Conservation (phyloP, 106 monocot genomes). For the Phalaenopsis aphrodite region DNA sequence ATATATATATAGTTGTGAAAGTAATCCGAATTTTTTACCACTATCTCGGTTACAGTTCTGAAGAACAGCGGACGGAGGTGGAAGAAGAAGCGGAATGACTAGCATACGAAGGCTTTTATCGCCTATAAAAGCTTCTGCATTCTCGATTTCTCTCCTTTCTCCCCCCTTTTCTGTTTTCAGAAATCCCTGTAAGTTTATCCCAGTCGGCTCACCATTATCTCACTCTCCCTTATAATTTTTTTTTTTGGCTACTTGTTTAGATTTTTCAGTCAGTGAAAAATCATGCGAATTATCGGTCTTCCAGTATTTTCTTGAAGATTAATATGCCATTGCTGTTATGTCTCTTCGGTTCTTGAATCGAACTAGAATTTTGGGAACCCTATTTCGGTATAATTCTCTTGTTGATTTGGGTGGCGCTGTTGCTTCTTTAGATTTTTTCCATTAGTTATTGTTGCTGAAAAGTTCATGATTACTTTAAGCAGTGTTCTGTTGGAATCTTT, state of each 20-base stretch:
- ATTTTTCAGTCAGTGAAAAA: not conserved
- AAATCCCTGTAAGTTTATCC: not conserved
- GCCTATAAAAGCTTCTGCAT: not conserved
- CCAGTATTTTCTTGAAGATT: not conserved
- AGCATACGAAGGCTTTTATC: slow-evolving; percentile 1
- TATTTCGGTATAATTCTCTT: too few relatives aligned
- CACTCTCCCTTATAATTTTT: not conserved
- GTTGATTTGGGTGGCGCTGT: not conserved
- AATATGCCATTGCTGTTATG: not conserved
- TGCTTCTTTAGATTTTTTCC: not conserved
- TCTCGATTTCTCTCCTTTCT: not conserved
- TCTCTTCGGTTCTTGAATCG: too few relatives aligned
- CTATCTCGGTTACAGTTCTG: not conserved
- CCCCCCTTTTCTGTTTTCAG: not conserved
- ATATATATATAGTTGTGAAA: too few relatives aligned
- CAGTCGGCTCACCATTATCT: not conserved
- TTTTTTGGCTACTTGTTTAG: not conserved
- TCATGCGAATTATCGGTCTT: not conserved
- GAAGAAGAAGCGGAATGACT: not conserved
- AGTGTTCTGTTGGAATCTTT: not conserved
- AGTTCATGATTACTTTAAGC: not conserved
- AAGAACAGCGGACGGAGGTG: not conserved
- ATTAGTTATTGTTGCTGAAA: not conserved
- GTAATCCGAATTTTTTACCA: too few relatives aligned
- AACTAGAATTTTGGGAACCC: too few relatives aligned